Base-by-base conservation (phyloP, 1,284 basidiomycete genomes). In the Fomitopsis betulina region DNA sequence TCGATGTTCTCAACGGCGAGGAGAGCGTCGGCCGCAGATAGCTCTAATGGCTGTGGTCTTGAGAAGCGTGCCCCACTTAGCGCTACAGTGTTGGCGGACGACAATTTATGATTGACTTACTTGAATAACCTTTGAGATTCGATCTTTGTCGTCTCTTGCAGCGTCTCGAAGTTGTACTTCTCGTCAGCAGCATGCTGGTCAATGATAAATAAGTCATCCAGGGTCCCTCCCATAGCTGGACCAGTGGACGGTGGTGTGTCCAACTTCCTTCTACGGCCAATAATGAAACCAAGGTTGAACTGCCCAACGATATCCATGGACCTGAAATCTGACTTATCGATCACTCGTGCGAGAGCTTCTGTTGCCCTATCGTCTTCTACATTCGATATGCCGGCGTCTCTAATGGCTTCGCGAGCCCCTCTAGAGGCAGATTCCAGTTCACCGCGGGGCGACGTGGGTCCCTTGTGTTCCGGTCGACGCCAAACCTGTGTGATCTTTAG, bases 281-380 rank as follows among this genome's bases (percentile, higher is more conserved):
- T 85, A 72, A 99, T 96, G 72, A 99, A 99, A 0, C 96, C 96
- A 42, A 91, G 82, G 67, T 99, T 99, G 74, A 98, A 99, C 73
- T 99, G 97, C 0, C 97, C 97, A 30, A 97, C 65, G 17, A 98
- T 76, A 0, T 88, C 76, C 96, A 99, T 99, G 5, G 65, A 65
- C 5, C 72, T 78, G 69, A 99, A 99, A 73, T 99, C 96, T 1
- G 75, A 70, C 73, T 99, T 98, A 57, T 86, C 82, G 43, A 99
- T 95, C 27, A 94, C 86, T 12, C 96, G 84, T 5, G 93, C 84
- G 2, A 99, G 83, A 0, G 88, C 86, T 42, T 84, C 83, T 17
- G 86, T 87, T 0, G 91, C 94, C 38, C 77, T 76, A 1, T 72
- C 70, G 21, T 87, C 78, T 49, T 86, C 80, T 2, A 77, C 75